Evolutionary conservation across 2,329 filamentous ascomycete species (phyloP).

Genomic region (Neofusicoccum kwambonambiense): DNA sequence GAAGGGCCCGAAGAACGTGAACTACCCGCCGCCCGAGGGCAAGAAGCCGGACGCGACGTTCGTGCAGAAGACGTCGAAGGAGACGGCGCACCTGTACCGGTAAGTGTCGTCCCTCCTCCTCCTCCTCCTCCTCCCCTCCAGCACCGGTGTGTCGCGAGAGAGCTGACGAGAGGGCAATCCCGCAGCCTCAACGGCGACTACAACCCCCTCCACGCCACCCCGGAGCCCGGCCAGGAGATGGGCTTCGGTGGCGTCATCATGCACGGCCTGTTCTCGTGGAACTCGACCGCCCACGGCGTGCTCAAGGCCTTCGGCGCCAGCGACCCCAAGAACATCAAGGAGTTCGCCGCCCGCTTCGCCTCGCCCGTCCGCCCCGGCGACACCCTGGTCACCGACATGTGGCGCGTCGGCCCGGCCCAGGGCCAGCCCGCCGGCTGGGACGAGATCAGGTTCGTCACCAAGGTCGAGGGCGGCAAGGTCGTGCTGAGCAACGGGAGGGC

Average conservation of each 20-base stretch:
- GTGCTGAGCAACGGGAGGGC: constrained; percentile 85
- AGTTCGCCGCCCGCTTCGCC: constrained; percentile 87
- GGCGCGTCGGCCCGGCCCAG: constrained; percentile 69
- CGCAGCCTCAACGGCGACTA: constrained; percentile 84
- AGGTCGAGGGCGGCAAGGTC: constrained; percentile 77
- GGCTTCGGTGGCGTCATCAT: constrained; percentile 87
- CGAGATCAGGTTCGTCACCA: constrained; percentile 77
- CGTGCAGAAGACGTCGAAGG: constrained; percentile 66
- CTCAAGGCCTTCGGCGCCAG: constrained; percentile 71
- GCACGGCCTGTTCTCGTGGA: constrained; percentile 87
- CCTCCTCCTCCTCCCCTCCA: not conserved
- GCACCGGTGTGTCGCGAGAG: not conserved
- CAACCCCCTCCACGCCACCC: constrained; percentile 86
- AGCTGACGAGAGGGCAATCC: not conserved
- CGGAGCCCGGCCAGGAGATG: constrained; percentile 83
- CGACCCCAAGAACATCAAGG: constrained; percentile 77
- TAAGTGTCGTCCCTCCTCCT: not conserved
- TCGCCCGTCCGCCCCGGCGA: constrained; percentile 81
- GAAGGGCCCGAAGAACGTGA: constrained; percentile 76
- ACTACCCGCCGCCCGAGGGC: constrained; percentile 72
- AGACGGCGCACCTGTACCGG: constrained; percentile 57
- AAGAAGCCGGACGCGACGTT: constrained; percentile 69
- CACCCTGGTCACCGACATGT: constrained; percentile 77
- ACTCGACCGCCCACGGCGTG: constrained; percentile 71
- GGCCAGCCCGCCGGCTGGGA: constrained; percentile 64